Evolutionary conservation across 2,329 filamentous ascomycete species (phyloP), one percentile per base, ranked within the genome.

Genomic region (Xylariales sp.): DNA sequence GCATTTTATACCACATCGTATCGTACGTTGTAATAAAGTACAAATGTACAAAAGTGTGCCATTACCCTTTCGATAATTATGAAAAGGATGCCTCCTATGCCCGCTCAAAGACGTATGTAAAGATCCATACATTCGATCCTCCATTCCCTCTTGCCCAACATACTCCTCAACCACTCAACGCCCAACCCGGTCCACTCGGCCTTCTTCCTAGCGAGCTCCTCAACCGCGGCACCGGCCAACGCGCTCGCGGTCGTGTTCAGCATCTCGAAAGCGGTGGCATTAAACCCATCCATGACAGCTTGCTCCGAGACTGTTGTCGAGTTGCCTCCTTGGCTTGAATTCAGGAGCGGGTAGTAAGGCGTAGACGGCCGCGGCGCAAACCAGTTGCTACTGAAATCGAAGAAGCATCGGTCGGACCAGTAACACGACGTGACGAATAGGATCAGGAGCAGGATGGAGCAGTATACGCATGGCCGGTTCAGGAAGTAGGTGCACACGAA

Each of bases 391-490:
- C 72, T 77, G 56, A 96, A 86, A 69, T 97, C 91, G 72, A 97
- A 93, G 69, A 97, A 93, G 61, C 87, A 93, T 40, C 82, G 81
- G 61, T 90, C 86, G 51, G 84, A 86, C 87, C 87, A 93, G 74
- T 90, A 84, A 65, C 87, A 93, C 19, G 85, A 89, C 19, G 89
- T 94, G 51, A 90, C 78, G 71, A 96, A 95, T 53, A 98, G 88
- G 54, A 97, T 89, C 51, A 95, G 78, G 36, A 98, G 87, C 40
- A 98, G 84, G 47, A 96, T 82, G 46, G 89, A 95, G 78, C 93
- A 98, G 76, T 98, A 98, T 54, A 95, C 84, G 71, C 93, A 98
- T 40, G 93, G 93, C 42, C 91, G 84, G 69, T 96, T 95, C 56
- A 98, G 82, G 67, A 95, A 87, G 73, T 95, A 97, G 51, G 90